Conservation (phyloP, 192 early-diverging fungal species). For the Chytriomyces sp. region DNA sequence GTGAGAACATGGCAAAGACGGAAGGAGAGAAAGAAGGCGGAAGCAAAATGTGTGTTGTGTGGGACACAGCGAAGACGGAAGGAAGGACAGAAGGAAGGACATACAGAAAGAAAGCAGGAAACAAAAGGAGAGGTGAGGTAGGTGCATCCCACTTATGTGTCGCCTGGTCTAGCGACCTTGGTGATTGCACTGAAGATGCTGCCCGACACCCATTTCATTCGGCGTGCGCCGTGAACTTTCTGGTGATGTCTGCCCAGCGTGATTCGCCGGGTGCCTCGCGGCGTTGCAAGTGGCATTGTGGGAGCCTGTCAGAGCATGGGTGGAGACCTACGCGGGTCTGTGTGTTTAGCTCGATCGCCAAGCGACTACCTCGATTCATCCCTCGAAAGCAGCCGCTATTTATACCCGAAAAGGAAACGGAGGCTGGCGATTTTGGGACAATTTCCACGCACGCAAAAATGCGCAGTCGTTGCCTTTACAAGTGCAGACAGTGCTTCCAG, state of each 20-base stretch:
- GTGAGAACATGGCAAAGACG: too few species aligned
- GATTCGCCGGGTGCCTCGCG: constrained; percentile 32
- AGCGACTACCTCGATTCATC: constrained; percentile 23
- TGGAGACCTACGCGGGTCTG: not conserved
- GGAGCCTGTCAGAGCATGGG: constrained; percentile 30
- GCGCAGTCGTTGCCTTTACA: too few species aligned
- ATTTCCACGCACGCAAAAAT: too few species aligned
- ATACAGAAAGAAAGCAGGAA: not conserved
- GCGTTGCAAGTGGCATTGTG: constrained; percentile 2
- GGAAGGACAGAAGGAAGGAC: too few species aligned
- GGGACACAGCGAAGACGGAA: too few species aligned
- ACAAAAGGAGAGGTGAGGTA: constrained; percentile 4
- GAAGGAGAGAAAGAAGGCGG: too few species aligned
- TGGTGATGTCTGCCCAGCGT: constrained; percentile 20
- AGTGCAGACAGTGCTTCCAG: too few species aligned
- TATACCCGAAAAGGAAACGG: too few species aligned
- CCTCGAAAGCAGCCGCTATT: too few species aligned
- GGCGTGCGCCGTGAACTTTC: constrained; percentile 12
- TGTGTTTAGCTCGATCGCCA: constrained; percentile 31
- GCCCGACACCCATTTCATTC: constrained; percentile 31
- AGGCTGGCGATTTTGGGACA: too few species aligned
- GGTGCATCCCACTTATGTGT: constrained; percentile 34
- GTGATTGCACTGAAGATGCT: constrained; percentile 35
- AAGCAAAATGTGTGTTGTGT: too few species aligned
- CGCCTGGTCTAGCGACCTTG: constrained; percentile 8